Base-by-base conservation (phyloP, 2,329 filamentous ascomycete species). In the Xylariaceae sp. region DNA sequence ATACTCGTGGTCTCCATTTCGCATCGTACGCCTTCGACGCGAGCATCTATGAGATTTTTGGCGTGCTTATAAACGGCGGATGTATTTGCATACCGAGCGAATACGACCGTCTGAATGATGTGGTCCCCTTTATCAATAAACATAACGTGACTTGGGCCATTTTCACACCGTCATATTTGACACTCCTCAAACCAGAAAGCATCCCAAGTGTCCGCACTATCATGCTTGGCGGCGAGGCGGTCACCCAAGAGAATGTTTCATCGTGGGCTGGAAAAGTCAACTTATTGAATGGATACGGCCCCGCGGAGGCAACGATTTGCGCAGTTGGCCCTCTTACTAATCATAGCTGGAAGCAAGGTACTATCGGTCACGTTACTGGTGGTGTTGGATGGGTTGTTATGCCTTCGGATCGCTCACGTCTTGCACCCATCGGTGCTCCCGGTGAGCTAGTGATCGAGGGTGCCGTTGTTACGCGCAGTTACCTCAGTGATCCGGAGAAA, bases 391-490 rank as follows among this genome's bases (percentile, higher is more conserved):
- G 73, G 71, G 62, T 78, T 31, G 68, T 73, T 4, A 69, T 76
- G 19, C 49, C 60, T 0, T 54, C 53, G 29, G 54, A 63, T 44
- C 45, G 49, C 39, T 46, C 59, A 32, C 46, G 47, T 27, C 59
- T 65, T 42, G 51, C 55, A 4, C 60, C 64, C 1, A 52, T 66
- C 29, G 64, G 64, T 11, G 26, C 34, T 12, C 45, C 56, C 6
- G 65, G 65, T 3, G 65, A 67, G 52, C 55, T 56, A 9, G 41
- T 30, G 7, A 35, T 56, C 9, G 54, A 56, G 27, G 50, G 54
- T 4, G 8, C 50, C 59, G 30, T 54, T 59, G 9, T 70, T 85
- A 45, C 81, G 30, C 82, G 82, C 0, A 68, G 73, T 43, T 83
- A 54, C 9, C 29, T 58, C 9, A 31, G 40, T 31, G 53, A 55